phyloP scores from a whole-genome alignment of 805 yeast genomes.

The Wickerhamiella sorbophila region DNA sequence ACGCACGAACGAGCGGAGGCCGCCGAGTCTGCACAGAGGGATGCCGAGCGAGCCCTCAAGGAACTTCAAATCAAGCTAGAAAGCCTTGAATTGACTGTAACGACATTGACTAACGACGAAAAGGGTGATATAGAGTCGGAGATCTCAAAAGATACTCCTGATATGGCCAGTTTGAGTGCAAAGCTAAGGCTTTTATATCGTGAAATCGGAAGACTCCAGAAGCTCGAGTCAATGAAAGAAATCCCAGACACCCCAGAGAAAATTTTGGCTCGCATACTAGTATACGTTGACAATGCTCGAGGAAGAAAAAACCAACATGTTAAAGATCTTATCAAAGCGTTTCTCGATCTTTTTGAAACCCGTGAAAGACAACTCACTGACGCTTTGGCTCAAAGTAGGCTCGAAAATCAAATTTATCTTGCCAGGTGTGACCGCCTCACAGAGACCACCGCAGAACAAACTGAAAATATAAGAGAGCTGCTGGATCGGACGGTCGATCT shows the following conservation, averaged over 20 bases:
- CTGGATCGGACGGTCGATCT: constrained; percentile 1
- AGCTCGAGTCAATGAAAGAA: constrained; percentile 4
- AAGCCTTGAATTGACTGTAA: neutral
- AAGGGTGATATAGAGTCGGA: neutral
- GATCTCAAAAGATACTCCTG: constrained; percentile 1
- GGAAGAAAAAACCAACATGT: constrained; percentile 5
- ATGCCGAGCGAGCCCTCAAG: neutral
- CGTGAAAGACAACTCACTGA: constrained; percentile 6
- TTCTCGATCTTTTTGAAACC: constrained; percentile 8
- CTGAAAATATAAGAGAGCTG: neutral
- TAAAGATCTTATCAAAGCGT: constrained; percentile 7
- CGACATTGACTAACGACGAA: neutral
- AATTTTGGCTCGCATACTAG: constrained; percentile 5
- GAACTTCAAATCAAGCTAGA: neutral
- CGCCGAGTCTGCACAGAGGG: constrained; percentile 1
- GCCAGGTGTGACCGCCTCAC: constrained; percentile 1
- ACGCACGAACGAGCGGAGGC: constrained; percentile 1
- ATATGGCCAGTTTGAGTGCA: constrained; percentile 6
- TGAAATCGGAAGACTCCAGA: constrained; percentile 6
- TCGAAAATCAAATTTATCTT: constrained; percentile 1
- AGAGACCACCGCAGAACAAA: neutral
- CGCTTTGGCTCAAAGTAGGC: neutral
- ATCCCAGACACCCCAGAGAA: constrained; percentile 7
- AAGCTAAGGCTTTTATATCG: constrained; percentile 6
- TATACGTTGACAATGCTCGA: constrained; percentile 6